Evolutionary conservation across 805 yeast genomes (phyloP), one percentile per base, ranked within the genome.

Genomic region (Wickerhamiella slavikovae): DNA sequence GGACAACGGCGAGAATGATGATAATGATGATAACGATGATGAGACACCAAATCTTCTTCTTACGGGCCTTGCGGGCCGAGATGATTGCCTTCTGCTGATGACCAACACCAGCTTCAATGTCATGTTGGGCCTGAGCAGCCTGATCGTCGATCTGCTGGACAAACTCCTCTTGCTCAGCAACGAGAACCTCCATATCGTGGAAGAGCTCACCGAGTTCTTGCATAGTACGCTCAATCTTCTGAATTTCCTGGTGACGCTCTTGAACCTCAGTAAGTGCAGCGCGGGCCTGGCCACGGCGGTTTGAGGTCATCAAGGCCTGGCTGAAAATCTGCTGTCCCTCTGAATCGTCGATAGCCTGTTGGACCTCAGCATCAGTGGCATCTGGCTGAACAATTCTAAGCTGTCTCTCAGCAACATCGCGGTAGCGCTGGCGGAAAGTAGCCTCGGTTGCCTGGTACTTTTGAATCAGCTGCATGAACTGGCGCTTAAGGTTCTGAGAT

Each of bases 221-320:
- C 77, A 89, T 82, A 35, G 93, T 75, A 57, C 79, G 72, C 57
- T 85, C 96, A 55, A 89, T 74, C 60, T 80, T 78, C 58, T 79
- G 76, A 47, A 89, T 69, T 58, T 89, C 96, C 51, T 76, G 73
- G 59, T 89, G 96, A 58, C 98, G 73, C 29, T 77, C 71, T 58
- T 85, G 94, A 33, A 89, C 96, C 58, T 89, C 96, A 45, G 80
- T 78, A 43, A 89, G 65, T 2, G 91, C 96, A 20, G 94, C 71
- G 52, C 89, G 70, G 25, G 96, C 95, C 57, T 89, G 94, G 33
- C 57, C 57, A 18, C 55, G 47, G 34, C 55, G 48, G 41, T 52
- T 51, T 19, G 51, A 44, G 40, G 41, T 47, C 48, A 50, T 35
- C 30, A 52, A 36, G 12, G 95, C 95, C 55, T 82, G 93, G 35